Percentiles rank a stretch among this genome's conserved stretches.
These are phyloP conservation scores for Reutealis trisperma DNA, from an alignment of 345 rosid genomes.

Conservation along the genomic window DNA sequence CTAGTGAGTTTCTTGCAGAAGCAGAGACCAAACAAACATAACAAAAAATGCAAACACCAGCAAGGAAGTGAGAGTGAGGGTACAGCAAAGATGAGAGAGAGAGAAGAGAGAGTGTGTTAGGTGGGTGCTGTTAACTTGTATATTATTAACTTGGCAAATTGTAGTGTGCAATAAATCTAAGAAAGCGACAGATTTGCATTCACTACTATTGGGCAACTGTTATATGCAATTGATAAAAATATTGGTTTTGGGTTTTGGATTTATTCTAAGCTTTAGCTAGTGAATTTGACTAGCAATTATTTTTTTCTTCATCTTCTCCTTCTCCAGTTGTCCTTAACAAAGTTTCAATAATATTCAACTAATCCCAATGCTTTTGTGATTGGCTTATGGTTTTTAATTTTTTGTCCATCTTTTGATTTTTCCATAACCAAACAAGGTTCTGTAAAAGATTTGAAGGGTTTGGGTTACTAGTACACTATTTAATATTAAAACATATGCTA, in stretches of 20 bases:
- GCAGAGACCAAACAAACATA: neutral
- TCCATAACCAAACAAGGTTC: too few species aligned
- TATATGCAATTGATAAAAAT: neutral
- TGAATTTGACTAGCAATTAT: neutral
- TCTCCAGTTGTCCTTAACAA: too few species aligned
- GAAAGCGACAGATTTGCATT: slow-evolving; percentile 12
- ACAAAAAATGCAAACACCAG: neutral
- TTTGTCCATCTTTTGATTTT: too few species aligned
- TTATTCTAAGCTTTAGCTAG: neutral
- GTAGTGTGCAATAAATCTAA: slow-evolving; percentile 10
- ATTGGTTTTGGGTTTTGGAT: neutral
- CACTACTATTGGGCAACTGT: neutral
- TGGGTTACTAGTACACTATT: too few species aligned
- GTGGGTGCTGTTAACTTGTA: neutral
- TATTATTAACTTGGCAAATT: slow-evolving; percentile 1
- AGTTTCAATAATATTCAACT: neutral
- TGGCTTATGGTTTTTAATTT: too few species aligned
- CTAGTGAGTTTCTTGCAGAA: neutral
- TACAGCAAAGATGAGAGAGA: neutral
- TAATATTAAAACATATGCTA: too few species aligned
- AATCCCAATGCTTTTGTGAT: neutral
- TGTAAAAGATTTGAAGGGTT: too few species aligned
- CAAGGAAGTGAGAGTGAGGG: neutral
- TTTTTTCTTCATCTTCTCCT: neutral
- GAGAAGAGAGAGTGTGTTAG: neutral